A percentile compares a stretch with the other conserved stretches of the same genome.
Evolutionary conservation across 1,139 yeast species (phyloP).

Genomic region (Taphrina sp.): DNA sequence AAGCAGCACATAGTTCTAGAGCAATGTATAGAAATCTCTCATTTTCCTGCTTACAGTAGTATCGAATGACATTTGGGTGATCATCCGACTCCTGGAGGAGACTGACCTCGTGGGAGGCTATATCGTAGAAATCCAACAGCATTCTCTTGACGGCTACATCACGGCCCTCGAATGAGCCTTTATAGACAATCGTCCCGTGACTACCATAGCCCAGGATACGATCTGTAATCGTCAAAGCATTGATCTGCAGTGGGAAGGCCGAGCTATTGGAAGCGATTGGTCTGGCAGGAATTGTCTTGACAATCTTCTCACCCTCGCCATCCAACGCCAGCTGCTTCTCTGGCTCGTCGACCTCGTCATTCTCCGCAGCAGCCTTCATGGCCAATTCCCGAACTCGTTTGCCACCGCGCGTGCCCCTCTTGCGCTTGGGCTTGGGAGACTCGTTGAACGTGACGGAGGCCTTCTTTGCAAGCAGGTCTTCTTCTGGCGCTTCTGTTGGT

Average conservation of each 20-base stretch:
- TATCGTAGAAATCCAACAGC: slow-evolving; percentile 87
- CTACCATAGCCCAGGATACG: slow-evolving; percentile 88
- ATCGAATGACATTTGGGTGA: slow-evolving; percentile 91
- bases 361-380: neutral
- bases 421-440: slow-evolving; percentile 21
- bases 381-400: slow-evolving; percentile 9
- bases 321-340: neutral
- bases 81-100: slow-evolving; percentile 91
- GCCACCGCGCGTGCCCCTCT: slow-evolving; percentile 30
- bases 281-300: slow-evolving; percentile 21
- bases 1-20: slow-evolving; percentile 82
- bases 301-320: neutral
- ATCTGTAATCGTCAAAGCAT: slow-evolving; percentile 55
- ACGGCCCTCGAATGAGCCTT: slow-evolving; percentile 84
- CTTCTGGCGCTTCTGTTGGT: neutral
- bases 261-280: slow-evolving; percentile 2
- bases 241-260: slow-evolving; percentile 21
- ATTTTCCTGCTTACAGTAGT: slow-evolving; percentile 84
- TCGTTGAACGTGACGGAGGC: too few relatives aligned
- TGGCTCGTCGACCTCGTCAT: neutral
- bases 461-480: neutral
- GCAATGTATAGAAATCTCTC: slow-evolving; percentile 91
- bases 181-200: slow-evolving; percentile 91
- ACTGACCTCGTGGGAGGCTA: slow-evolving; percentile 92
- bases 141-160: slow-evolving; percentile 95